Conservation (phyloP, 1,284 basidiomycete genomes). For the Cryptococcus amylolentus region DNA sequence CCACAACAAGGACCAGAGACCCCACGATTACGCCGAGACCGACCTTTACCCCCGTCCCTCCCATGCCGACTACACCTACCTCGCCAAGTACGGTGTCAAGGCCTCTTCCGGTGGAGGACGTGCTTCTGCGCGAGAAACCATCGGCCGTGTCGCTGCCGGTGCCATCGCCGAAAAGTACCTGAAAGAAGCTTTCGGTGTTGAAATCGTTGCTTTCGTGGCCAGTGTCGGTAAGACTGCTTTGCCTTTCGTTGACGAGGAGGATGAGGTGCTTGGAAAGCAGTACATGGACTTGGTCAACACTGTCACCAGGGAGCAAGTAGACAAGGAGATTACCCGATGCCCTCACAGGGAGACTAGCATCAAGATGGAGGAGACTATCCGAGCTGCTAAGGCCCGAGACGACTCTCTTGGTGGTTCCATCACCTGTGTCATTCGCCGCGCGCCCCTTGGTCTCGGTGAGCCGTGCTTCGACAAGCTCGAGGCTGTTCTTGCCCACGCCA, state of each 20-base stretch:
- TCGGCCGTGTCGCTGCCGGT: slow-evolving; percentile 95
- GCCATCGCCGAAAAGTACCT: slow-evolving; percentile 98
- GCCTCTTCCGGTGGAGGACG: slow-evolving; percentile 94
- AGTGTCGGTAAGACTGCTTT: slow-evolving; percentile 91
- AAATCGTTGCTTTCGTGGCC: slow-evolving; percentile 95
- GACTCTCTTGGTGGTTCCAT: slow-evolving; percentile 98
- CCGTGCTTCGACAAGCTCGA: slow-evolving; percentile 99
- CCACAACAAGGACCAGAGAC: slow-evolving; percentile 96
- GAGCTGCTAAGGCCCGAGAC: slow-evolving; percentile 81
- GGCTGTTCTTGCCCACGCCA: slow-evolving; percentile 92
- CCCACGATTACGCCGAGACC: slow-evolving; percentile 97
- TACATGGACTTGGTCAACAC: slow-evolving; percentile 75
- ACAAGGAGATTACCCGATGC: slow-evolving; percentile 83
- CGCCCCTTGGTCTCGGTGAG: slow-evolving; percentile 89
- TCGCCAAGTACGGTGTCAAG: slow-evolving; percentile 96
- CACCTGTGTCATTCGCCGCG: slow-evolving; percentile 89
- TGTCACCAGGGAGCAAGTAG: slow-evolving; percentile 82
- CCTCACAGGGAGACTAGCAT: slow-evolving; percentile 84
- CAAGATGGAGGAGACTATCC: slow-evolving; percentile 89
- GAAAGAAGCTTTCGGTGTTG: slow-evolving; percentile 78
- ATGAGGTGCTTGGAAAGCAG: slow-evolving; percentile 77
- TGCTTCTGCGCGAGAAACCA: slow-evolving; percentile 92
- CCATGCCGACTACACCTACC: slow-evolving; percentile 98
- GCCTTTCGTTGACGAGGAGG: slow-evolving; percentile 60
- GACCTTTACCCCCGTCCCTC: slow-evolving; percentile 95